These are phyloP conservation scores for Talaromyces atroroseus DNA, from an alignment of 2,329 filamentous ascomycete genomes.

Conservation along the genomic window DNA sequence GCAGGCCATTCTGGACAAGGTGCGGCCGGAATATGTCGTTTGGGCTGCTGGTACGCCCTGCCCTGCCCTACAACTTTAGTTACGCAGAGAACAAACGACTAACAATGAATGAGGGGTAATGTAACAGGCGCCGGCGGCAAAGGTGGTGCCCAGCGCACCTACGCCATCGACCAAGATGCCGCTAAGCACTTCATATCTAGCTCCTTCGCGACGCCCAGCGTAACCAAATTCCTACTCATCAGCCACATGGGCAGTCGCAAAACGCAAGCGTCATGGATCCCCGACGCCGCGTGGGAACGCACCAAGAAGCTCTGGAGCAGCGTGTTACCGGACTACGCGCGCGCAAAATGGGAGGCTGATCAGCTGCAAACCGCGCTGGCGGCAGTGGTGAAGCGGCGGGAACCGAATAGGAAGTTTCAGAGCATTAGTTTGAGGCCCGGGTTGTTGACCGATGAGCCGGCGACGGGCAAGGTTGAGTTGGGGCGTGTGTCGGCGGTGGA, in stretches of 20 bases:
- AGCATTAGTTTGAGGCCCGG: constrained; percentile 51
- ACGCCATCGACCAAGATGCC: constrained; percentile 51
- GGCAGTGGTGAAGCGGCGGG: constrained; percentile 26
- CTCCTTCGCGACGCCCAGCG: constrained; percentile 37
- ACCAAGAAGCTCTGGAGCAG: constrained; percentile 46
- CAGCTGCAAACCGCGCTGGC: constrained; percentile 48
- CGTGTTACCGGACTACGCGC: constrained; percentile 47
- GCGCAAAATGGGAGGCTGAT: constrained; percentile 53
- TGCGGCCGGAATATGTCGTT: constrained; percentile 42
- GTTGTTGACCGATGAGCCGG: constrained; percentile 43
- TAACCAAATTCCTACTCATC: constrained; percentile 52
- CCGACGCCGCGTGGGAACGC: constrained; percentile 41
- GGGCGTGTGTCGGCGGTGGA: constrained; percentile 43
- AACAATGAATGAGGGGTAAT: neutral
- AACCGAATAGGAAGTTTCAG: constrained; percentile 31
- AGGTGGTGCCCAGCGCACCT: constrained; percentile 46
- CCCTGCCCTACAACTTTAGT: too few species aligned
- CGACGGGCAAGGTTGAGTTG: constrained; percentile 43
- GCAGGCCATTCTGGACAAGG: constrained; percentile 50
- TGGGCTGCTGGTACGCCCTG: constrained; percentile 40
- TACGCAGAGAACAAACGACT: neutral
- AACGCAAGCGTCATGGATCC: constrained; percentile 47
- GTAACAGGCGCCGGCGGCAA: constrained; percentile 50
- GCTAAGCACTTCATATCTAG: constrained; percentile 51
- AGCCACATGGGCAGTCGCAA: constrained; percentile 50